phyloP scores from a whole-genome alignment of 805 yeast genomes.

The Candida saitoana region DNA sequence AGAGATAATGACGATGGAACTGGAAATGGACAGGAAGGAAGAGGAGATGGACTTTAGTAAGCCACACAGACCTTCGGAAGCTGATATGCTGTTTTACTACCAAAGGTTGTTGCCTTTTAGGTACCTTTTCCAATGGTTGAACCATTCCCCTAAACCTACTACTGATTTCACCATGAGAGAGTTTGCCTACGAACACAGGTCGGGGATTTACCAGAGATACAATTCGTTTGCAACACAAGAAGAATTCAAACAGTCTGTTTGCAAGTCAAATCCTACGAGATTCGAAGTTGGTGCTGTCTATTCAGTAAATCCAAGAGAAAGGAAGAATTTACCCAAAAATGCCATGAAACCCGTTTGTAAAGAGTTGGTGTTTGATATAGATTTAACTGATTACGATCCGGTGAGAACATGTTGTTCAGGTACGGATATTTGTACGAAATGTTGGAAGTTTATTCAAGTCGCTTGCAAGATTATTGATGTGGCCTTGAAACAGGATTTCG shows the following conservation, averaged over 20 bases:
- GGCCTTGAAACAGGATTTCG: constrained; percentile 82
- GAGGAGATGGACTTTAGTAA: background rate
- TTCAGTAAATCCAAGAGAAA: constrained; percentile 78
- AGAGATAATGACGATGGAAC: background rate
- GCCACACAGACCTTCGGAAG: constrained; percentile 34
- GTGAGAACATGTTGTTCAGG: constrained; percentile 90
- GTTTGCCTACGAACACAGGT: constrained; percentile 83
- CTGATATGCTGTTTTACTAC: constrained; percentile 72
- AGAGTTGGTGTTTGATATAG: constrained; percentile 93
- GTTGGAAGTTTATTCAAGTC: constrained; percentile 89
- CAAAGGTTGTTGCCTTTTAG: constrained; percentile 71
- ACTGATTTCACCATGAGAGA: constrained; percentile 84
- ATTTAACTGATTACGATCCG: constrained; percentile 94
- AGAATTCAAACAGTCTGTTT: constrained; percentile 76
- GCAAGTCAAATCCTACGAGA: constrained; percentile 74
- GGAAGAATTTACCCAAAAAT: constrained; percentile 69
- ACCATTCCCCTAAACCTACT: constrained; percentile 73
- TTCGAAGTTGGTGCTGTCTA: constrained; percentile 95
- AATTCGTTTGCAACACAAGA: constrained; percentile 64
- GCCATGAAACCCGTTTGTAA: constrained; percentile 79
- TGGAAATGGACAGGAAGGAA: background rate
- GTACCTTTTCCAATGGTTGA: constrained; percentile 81
- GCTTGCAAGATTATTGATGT: constrained; percentile 73
- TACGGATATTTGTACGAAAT: constrained; percentile 77
- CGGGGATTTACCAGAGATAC: constrained; percentile 89